Conservation (phyloP, 148 eudicot species). For the Salicornia ramosissima region DNA sequence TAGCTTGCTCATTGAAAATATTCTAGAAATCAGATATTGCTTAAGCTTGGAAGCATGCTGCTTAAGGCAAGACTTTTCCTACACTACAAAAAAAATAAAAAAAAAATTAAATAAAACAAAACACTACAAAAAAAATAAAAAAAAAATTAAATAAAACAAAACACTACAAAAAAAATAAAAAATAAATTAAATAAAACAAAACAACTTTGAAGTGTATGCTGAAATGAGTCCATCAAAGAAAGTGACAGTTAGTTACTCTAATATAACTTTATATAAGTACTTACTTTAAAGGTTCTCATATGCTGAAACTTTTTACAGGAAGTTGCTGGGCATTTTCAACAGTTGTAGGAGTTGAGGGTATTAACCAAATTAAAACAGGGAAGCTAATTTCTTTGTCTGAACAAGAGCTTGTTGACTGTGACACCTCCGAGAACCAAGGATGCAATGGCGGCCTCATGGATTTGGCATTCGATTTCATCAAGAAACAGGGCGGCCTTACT, state of each 20-base stretch:
- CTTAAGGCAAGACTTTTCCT: not conserved
- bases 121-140: too few relatives aligned
- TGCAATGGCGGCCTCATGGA: slow-evolving; percentile 95
- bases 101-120: too few relatives aligned
- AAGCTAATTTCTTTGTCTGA: slow-evolving; percentile 71
- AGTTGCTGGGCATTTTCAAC: slow-evolving; percentile 99
- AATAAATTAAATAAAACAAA: too few relatives aligned
- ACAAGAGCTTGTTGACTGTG: slow-evolving; percentile 91
- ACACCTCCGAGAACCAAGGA: slow-evolving; percentile 61
- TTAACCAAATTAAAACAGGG: slow-evolving; percentile 80
- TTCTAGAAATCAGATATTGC: not conserved
- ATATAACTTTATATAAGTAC: not conserved
- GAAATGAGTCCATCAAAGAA: slow-evolving; percentile 1
- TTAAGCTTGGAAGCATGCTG: not conserved
- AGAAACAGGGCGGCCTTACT: slow-evolving; percentile 67
- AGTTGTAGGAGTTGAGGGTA: slow-evolving; percentile 75
- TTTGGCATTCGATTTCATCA: slow-evolving; percentile 62
- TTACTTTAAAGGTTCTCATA: not conserved
- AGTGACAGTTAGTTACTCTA: not conserved
- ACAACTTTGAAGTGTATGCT: too few relatives aligned
- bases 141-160: too few relatives aligned
- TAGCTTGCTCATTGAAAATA: not conserved
- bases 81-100: not conserved
- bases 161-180: too few relatives aligned
- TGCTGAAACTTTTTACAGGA: slow-evolving; percentile 36